A percentile compares a stretch with the other conserved stretches of the same genome.
Conservation (phyloP, 2,329 filamentous ascomycete genomes). For the Trichoderma sp. region DNA sequence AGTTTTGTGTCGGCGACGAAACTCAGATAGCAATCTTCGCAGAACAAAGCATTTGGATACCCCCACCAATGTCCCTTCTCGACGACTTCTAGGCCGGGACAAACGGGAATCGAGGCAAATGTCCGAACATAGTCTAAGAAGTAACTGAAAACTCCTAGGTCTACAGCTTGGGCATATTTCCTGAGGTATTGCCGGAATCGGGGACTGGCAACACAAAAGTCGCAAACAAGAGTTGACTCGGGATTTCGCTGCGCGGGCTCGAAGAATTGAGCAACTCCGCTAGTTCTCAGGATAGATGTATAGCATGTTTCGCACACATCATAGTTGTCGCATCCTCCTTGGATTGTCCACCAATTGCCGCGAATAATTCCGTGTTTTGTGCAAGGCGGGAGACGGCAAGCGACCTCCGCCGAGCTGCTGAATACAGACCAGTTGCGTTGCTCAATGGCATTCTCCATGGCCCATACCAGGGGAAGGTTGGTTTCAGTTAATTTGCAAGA, state of each 20-base stretch:
- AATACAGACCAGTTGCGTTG: conserved; percentile 31
- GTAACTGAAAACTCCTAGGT: conserved; percentile 33
- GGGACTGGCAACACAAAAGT: conserved; percentile 29
- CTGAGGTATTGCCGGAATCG: conserved; percentile 30
- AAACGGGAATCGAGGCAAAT: conserved; percentile 30
- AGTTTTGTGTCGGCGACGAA: conserved; percentile 33
- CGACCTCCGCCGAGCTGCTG: conserved; percentile 26
- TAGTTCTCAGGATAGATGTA: conserved; percentile 30
- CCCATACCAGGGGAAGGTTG: conserved; percentile 27
- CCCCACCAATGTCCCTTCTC: conserved; percentile 36
- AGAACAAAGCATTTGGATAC: conserved; percentile 34
- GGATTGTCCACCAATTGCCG: conserved; percentile 37
- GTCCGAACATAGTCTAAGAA: conserved; percentile 31
- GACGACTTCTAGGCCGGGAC: conserved; percentile 30
- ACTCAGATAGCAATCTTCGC: conserved; percentile 35
- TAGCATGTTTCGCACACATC: conserved; percentile 38
- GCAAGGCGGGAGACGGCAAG: conserved; percentile 30
- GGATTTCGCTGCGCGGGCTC: conserved; percentile 24
- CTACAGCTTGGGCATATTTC: conserved; percentile 32
- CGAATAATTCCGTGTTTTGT: conserved; percentile 30
- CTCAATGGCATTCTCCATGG: conserved; percentile 29
- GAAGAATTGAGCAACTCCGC: conserved; percentile 31
- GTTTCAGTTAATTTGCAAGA: conserved; percentile 29
- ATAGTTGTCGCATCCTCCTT: conserved; percentile 25
- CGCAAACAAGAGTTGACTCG: conserved; percentile 30